phyloP scores from a whole-genome alignment of 768 basidiomycete genomes.

The Trametes cinnabarina region DNA sequence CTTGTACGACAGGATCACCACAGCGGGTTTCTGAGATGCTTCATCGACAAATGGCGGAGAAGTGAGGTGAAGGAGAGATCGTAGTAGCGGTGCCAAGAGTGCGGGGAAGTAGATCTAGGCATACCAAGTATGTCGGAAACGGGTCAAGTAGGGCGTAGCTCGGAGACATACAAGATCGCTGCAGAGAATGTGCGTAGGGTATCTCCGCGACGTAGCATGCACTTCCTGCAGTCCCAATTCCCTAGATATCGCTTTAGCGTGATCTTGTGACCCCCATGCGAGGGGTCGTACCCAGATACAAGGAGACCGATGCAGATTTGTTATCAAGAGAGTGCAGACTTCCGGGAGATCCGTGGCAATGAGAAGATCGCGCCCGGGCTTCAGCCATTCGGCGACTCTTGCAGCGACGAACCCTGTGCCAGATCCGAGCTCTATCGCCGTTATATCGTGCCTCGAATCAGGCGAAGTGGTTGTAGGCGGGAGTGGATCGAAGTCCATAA shows the following conservation, averaged over 20 bases:
- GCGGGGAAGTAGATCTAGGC: constrained; percentile 82
- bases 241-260: constrained; percentile 40
- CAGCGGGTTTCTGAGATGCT: constrained; percentile 19
- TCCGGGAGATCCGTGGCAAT: constrained; percentile 76
- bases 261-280: constrained; percentile 61
- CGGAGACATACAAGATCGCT: constrained; percentile 71
- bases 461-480: constrained; percentile 2
- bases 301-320: constrained; percentile 33
- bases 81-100: constrained; percentile 72
- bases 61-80: constrained; percentile 71
- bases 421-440: constrained; percentile 75
- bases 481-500: constrained; percentile 41
- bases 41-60: constrained; percentile 42
- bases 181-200: constrained; percentile 68
- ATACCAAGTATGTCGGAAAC: not conserved
- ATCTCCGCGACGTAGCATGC: not conserved
- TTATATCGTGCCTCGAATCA: constrained; percentile 18
- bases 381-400: constrained; percentile 45
- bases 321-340: constrained; percentile 52
- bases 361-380: constrained; percentile 28
- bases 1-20: constrained; percentile 72
- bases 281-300: constrained; percentile 53
- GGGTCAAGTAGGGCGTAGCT: not conserved
- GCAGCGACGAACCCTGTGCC: constrained; percentile 66
- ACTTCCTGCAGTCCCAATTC: constrained; percentile 32